Percentiles rank a stretch among this genome's conserved stretches.
Conservation (phyloP, 169 alveolate species). For the Cystoisospora suis region DNA sequence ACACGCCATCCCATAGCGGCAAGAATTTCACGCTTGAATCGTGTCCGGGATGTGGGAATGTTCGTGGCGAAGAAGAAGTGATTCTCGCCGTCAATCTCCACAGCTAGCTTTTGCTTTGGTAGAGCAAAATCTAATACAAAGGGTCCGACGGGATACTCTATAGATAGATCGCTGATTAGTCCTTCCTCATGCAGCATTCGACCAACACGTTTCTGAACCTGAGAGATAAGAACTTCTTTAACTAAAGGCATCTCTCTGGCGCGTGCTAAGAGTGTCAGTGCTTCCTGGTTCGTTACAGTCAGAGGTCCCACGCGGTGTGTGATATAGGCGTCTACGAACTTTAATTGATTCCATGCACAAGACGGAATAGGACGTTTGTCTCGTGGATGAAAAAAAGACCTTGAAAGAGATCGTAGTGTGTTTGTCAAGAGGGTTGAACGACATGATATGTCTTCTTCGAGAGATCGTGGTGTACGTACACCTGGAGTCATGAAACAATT, state of each 20-base stretch:
- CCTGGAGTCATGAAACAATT: no score
- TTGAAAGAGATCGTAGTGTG: not conserved
- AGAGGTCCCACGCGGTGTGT: not conserved
- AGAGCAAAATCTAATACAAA: conserved; percentile 13
- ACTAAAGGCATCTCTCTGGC: not conserved
- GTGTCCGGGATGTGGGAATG: conserved; percentile 5
- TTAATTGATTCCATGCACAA: not conserved
- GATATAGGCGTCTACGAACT: not conserved
- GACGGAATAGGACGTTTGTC: no score
- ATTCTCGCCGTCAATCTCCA: conserved; percentile 4
- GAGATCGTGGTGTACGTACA: no score
- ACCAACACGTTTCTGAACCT: conserved; percentile 29
- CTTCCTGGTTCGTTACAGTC: not conserved
- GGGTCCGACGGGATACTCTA: conserved; percentile 17
- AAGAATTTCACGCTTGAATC: conserved; percentile 19
- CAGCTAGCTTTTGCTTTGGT: not conserved
- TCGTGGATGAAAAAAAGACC: no score
- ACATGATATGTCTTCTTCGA: not conserved
- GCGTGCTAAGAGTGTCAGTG: not conserved
- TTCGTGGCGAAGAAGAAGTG: conserved; percentile 13
- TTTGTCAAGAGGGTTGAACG: conserved; percentile 10
- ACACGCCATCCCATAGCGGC: conserved; percentile 32
- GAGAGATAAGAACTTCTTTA: not conserved
- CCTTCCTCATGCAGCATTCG: conserved; percentile 5
- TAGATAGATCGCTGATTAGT: not conserved